phyloP scores from a whole-genome alignment of 2,329 filamentous ascomycete species.

The Apiospora aurea region DNA sequence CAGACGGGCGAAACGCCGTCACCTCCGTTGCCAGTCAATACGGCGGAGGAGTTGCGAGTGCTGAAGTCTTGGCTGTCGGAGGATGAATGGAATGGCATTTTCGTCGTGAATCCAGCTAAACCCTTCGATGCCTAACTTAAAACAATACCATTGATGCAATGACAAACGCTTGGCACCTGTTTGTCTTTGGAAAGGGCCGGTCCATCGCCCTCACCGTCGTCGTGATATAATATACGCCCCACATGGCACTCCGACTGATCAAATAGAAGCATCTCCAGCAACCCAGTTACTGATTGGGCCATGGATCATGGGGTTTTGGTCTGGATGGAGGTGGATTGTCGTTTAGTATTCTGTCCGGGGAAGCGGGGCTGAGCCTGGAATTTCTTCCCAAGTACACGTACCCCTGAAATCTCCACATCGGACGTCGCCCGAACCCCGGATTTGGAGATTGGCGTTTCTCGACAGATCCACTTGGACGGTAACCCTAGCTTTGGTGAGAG shows the following conservation, averaged over 20 bases:
- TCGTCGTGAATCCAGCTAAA: background rate
- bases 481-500: background rate
- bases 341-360: background rate
- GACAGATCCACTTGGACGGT: background rate
- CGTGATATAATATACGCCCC: too few relatives aligned
- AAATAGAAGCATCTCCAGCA: too few relatives aligned
- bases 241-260: too few relatives aligned
- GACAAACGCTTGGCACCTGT: background rate
- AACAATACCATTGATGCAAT: background rate
- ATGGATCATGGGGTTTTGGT: background rate
- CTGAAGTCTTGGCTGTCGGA: conserved; percentile 2
- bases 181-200: background rate
- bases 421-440: background rate
- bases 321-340: background rate
- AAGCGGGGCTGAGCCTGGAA: background rate
- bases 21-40: conserved; percentile 5
- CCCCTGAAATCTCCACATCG: background rate
- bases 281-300: background rate
- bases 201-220: background rate
- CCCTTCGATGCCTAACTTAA: background rate
- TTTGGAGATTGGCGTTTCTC: background rate
- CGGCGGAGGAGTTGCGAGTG: background rate
- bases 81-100: conserved; percentile 7
- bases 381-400: too few relatives aligned
- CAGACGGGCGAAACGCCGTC: background rate